Evolutionary conservation across 2,329 filamentous ascomycete genomes (phyloP).

Genomic region (Aspergillus sp.): DNA sequence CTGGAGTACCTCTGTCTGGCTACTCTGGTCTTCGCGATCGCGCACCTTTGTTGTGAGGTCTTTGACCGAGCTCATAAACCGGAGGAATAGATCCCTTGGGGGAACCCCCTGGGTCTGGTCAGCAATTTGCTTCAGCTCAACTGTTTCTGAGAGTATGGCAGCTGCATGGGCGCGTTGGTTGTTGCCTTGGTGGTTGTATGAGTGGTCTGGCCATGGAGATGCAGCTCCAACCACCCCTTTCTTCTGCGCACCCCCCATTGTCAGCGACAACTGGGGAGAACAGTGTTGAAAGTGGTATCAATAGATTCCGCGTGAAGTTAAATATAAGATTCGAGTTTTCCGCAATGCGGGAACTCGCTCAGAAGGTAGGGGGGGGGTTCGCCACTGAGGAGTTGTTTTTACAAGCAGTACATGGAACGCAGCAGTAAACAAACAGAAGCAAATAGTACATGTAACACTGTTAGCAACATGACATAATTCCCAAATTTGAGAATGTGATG

Average conservation of each 20-base stretch:
- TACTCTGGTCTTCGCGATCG: background rate
- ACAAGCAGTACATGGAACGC: too few relatives aligned
- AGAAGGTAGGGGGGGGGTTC: background rate
- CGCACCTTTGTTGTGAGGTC: background rate
- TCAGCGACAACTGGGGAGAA: background rate
- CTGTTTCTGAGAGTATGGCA: background rate
- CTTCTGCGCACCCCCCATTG: background rate
- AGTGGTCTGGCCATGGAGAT: background rate
- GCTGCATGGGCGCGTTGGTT: too few relatives aligned
- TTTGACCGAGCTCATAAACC: background rate
- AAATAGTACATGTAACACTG: too few relatives aligned
- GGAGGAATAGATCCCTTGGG: background rate
- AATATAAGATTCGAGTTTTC: background rate
- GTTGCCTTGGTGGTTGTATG: background rate
- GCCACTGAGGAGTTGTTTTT: background rate
- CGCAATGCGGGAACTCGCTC: background rate
- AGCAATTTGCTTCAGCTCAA: background rate
- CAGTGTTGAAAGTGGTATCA: background rate
- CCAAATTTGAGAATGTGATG: too few relatives aligned
- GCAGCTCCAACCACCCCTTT: background rate
- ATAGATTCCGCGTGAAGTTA: background rate
- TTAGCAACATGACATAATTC: too few relatives aligned
- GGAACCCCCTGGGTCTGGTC: background rate
- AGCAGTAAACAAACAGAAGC: too few relatives aligned
- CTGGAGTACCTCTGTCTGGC: background rate